Evolutionary conservation across 2,329 filamentous ascomycete genomes (phyloP).

Genomic region (Neurospora sp.): DNA sequence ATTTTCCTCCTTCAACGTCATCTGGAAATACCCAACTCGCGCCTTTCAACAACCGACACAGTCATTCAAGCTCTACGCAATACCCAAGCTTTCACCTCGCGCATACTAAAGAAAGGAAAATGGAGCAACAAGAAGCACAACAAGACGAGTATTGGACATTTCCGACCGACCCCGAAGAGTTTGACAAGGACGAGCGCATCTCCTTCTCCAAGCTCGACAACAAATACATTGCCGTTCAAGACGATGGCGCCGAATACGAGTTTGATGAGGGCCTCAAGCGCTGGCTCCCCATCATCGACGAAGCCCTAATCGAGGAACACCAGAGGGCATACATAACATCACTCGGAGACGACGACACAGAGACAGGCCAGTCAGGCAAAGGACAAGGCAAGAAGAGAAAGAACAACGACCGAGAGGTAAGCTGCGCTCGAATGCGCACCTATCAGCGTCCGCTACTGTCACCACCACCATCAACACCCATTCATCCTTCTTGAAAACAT

Average conservation of each 20-base stretch:
- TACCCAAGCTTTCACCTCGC: neutral
- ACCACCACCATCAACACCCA: constrained; percentile 1
- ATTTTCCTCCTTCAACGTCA: neutral
- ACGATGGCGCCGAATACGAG: constrained; percentile 77
- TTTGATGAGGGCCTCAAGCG: constrained; percentile 61
- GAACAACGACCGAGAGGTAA: constrained; percentile 34
- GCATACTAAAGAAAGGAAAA: neutral
- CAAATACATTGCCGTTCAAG: constrained; percentile 76
- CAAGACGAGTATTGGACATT: constrained; percentile 32
- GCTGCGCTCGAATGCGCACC: constrained; percentile 22
- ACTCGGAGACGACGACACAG: constrained; percentile 5
- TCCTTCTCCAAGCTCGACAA: constrained; percentile 76
- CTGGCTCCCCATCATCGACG: constrained; percentile 55
- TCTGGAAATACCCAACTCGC: neutral
- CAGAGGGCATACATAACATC: constrained; percentile 19
- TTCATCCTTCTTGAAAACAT: neutral
- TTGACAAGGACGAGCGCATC: constrained; percentile 70
- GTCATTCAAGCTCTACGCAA: neutral
- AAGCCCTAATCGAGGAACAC: constrained; percentile 22
- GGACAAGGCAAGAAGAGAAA: constrained; percentile 32
- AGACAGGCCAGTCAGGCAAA: constrained; percentile 10
- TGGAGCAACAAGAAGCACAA: neutral
- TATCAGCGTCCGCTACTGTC: constrained; percentile 9
- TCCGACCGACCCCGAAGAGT: constrained; percentile 54
- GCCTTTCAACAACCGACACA: neutral